Percentiles rank a stretch among this genome's conserved stretches.
Conservation (phyloP, 192 early-diverging fungal species). For the Powellomyces hirtus region DNA sequence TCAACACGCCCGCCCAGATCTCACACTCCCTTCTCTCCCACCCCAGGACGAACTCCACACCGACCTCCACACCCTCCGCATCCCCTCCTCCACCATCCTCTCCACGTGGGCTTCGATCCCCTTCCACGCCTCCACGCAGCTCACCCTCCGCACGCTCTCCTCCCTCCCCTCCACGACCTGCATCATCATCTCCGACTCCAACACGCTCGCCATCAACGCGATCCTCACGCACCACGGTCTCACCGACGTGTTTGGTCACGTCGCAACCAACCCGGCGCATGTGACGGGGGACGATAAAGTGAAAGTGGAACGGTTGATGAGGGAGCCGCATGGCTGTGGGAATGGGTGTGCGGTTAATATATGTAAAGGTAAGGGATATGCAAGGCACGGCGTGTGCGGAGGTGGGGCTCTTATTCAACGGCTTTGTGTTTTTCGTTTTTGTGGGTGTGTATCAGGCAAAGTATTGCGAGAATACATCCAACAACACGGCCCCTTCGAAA, state of each 20-base stretch:
- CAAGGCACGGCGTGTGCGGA: neutral
- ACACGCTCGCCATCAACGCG: constrained; percentile 57
- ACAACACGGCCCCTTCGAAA: constrained; percentile 18
- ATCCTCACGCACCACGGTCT: constrained; percentile 57
- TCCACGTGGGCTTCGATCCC: constrained; percentile 2
- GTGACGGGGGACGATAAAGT: constrained; percentile 45
- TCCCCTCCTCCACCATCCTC: constrained; percentile 21
- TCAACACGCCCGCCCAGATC: no score
- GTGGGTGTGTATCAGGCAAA: neutral
- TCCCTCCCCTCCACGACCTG: constrained; percentile 30
- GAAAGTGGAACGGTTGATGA: constrained; percentile 42
- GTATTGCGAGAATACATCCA: neutral
- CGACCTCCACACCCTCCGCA: neutral
- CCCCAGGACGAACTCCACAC: constrained; percentile 17
- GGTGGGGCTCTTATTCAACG: neutral
- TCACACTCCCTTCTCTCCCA: no score
- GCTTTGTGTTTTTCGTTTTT: neutral
- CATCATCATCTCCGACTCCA: constrained; percentile 62
- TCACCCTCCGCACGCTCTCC: neutral
- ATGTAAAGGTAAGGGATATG: constrained; percentile 69
- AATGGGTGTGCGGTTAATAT: constrained; percentile 57
- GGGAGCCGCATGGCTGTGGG: constrained; percentile 47
- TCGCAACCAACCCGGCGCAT: constrained; percentile 60
- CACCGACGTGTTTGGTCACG: constrained; percentile 37
- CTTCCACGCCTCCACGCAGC: no score